These are phyloP conservation scores for Oryza meyeriana DNA, from an alignment of 176 grass and related monocot species.

Conservation along the genomic window DNA sequence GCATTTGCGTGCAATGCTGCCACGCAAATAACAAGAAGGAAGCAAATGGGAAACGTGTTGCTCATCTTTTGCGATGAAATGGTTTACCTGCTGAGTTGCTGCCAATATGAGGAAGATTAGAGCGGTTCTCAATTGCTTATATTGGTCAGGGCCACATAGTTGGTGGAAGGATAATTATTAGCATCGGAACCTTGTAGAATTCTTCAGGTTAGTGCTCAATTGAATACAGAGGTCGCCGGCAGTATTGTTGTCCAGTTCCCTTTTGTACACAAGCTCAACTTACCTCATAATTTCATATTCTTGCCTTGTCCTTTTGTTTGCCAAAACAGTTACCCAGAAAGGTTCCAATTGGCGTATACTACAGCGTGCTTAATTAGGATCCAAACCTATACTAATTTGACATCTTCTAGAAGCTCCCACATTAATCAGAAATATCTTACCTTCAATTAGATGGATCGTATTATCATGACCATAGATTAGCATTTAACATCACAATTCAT, in stretches of 20 bases:
- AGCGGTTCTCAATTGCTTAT: neutral
- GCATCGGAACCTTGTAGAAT: neutral
- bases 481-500: too few relatives aligned
- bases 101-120: neutral
- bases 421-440: too few relatives aligned
- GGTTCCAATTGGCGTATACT: neutral
- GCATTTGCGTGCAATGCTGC: neutral
- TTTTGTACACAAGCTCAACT: neutral
- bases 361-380: neutral
- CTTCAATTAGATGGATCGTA: too few relatives aligned
- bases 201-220: neutral
- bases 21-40: conserved; percentile 12
- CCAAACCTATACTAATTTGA: too few relatives aligned
- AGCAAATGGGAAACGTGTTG: neutral
- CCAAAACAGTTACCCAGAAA: neutral
- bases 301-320: neutral
- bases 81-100: neutral
- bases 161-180: neutral
- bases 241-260: neutral
- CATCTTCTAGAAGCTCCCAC: too few relatives aligned
- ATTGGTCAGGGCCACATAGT: neutral
- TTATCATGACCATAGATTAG: too few relatives aligned
- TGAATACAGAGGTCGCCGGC: neutral
- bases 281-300: neutral
- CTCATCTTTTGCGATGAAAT: neutral